Evolutionary conservation across 176 grass and related monocot species (phyloP).

Genomic region (Alopecurus myosuroides): DNA sequence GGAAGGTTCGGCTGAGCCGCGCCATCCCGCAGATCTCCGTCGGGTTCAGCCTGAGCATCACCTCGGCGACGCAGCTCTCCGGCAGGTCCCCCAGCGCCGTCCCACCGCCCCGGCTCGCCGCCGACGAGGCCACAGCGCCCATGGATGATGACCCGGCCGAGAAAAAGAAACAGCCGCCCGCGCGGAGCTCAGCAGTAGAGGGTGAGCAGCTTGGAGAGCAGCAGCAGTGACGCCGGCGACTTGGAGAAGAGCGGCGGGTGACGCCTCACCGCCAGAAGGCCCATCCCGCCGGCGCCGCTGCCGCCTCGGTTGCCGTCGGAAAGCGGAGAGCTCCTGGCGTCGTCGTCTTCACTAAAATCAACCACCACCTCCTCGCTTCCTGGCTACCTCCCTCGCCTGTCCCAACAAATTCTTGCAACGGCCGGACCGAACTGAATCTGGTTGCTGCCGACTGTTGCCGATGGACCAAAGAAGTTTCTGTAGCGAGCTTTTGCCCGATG

Average conservation of each 20-base stretch:
- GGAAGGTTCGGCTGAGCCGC: constrained; percentile 68
- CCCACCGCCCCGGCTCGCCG: neutral
- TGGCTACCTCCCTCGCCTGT: neutral
- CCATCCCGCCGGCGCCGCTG: constrained; percentile 35
- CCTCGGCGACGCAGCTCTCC: constrained; percentile 88
- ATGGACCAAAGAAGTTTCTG: constrained; percentile 2
- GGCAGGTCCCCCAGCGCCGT: constrained; percentile 70
- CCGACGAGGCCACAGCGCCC: constrained; percentile 54
- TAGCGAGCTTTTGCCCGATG: neutral
- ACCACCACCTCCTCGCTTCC: neutral
- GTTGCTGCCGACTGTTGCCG: neutral
- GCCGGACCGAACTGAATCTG: neutral
- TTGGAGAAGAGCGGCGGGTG: constrained; percentile 37
- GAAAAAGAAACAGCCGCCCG: neutral
- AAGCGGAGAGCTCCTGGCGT: neutral
- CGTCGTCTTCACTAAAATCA: neutral
- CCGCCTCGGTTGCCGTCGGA: constrained; percentile 24
- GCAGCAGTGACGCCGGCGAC: constrained; percentile 65
- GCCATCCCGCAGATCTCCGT: constrained; percentile 79
- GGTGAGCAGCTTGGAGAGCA: constrained; percentile 86
- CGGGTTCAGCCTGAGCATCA: constrained; percentile 75
- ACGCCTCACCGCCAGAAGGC: constrained; percentile 32
- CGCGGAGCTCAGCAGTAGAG: constrained; percentile 37
- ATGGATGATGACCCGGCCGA: constrained; percentile 38
- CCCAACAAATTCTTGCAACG: neutral